Conservation (phyloP, 148 eudicot genomes). For the Limonium bicolor region DNA sequence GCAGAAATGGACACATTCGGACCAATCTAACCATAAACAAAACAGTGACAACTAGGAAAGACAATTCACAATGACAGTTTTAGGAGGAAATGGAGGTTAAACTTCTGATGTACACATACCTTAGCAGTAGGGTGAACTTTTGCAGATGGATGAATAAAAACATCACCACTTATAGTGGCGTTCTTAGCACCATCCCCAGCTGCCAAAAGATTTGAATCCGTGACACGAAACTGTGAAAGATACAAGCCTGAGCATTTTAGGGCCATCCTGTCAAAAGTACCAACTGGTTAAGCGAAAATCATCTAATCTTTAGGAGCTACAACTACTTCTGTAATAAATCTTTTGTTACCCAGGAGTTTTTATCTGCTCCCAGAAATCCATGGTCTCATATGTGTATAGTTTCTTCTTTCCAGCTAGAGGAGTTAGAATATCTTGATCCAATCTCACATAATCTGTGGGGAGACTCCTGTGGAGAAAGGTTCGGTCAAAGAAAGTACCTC, state of each 20-base stretch:
- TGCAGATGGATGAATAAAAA: slow-evolving; percentile 53
- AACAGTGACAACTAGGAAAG: not conserved
- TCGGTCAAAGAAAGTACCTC: slow-evolving; percentile 13
- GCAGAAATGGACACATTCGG: slow-evolving; percentile 69
- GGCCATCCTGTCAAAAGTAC: slow-evolving; percentile 43
- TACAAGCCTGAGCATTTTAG: slow-evolving; percentile 52
- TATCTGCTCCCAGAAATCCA: slow-evolving; percentile 92
- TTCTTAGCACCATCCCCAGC: slow-evolving; percentile 50
- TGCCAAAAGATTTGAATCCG: slow-evolving; percentile 39
- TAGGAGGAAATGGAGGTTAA: not conserved
- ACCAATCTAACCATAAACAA: slow-evolving; percentile 32
- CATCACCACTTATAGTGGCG: slow-evolving; percentile 49
- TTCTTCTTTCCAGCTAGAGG: slow-evolving; percentile 88
- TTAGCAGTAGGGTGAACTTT: slow-evolving; percentile 49
- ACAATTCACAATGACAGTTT: not conserved
- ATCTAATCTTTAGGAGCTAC: not conserved
- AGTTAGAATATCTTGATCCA: slow-evolving; percentile 86
- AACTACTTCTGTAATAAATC: not conserved
- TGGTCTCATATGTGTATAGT: slow-evolving; percentile 69
- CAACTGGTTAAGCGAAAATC: not conserved
- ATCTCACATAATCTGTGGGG: slow-evolving; percentile 76
- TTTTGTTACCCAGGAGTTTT: slow-evolving; percentile 73
- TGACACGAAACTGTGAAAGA: slow-evolving; percentile 43
- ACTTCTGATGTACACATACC: slow-evolving; percentile 14
- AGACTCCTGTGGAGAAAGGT: slow-evolving; percentile 37